Evolutionary conservation across 306 rosid species (phyloP), one percentile per base, ranked within the genome.

Genomic region (Fragaria ananassa): DNA sequence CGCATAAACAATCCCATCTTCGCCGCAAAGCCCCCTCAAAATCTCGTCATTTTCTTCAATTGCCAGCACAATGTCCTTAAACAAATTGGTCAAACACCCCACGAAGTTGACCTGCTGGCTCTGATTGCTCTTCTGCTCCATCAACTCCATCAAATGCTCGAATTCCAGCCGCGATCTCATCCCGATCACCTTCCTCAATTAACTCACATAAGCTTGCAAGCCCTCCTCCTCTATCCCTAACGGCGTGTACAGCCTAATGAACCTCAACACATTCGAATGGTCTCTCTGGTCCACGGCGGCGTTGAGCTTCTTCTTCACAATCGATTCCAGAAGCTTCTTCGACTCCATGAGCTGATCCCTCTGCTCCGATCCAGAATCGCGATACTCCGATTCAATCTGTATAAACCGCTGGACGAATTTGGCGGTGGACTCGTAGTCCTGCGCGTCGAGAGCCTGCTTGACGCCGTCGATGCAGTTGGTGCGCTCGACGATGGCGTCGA

Each of bases 1-100:
- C 1, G 97, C 97, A 51, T 95, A 95, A 9, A 89, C 99, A 70
- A 95, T 81, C 9, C 99, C 99, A 82, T 95, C 99, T 79, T 95
- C 99, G 2, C 97, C 97, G 58, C 99, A 95, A 11, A 95, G 86
- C 71, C 92, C 87, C 74, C 91, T 85, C 88, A 92, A 78, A 71
- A 95, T 91, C 79, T 82, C 93, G 74, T 85, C 80, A 68, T 95
- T 95, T 80, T 95, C 97, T 68, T 95, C 97, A 70, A 95, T 71
- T 0, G 97, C 99, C 86, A 92, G 70, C 34, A 92, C 96, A 60
- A 92, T 85, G 62, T 95, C 99, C 84, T 92, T 90, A 17, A 95
- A 95, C 90, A 95, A 84, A 88, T 90, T 92, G 19, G 97, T 92
- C 81, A 95, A 81, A 79, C 96, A 87, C 4, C 86, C 91, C 54